Evolutionary conservation across 352 stramenopile genomes (phyloP).

Genomic region (Pythium brachiatum): DNA sequence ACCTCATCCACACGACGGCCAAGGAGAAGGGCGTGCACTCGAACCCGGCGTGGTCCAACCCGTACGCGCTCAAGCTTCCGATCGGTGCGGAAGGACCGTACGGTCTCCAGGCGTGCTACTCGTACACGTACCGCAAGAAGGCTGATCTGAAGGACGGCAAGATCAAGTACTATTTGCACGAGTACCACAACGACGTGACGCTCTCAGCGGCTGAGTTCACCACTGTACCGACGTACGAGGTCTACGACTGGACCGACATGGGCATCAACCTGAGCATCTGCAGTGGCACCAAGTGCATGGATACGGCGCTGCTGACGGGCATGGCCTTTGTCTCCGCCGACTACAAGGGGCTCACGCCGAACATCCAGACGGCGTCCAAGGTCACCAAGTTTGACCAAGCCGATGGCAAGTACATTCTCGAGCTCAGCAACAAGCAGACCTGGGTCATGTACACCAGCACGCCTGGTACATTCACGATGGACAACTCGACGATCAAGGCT

Average conservation of each 20-base stretch:
- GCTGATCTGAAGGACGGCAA: slow-evolving; percentile 39
- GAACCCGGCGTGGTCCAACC: slow-evolving; percentile 59
- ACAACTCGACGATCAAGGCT: slow-evolving; percentile 42
- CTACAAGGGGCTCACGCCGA: slow-evolving; percentile 54
- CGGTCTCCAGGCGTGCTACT: slow-evolving; percentile 57
- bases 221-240: slow-evolving; percentile 49
- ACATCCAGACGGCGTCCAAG: slow-evolving; percentile 45
- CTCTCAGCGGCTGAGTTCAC: slow-evolving; percentile 60
- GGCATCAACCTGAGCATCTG: slow-evolving; percentile 59
- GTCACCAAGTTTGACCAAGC: slow-evolving; percentile 39
- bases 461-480: slow-evolving; percentile 39
- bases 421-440: slow-evolving; percentile 65
- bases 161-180: slow-evolving; percentile 61
- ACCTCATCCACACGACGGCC: slow-evolving; percentile 57
- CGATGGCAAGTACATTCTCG: slow-evolving; percentile 52
- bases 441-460: slow-evolving; percentile 70
- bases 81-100: slow-evolving; percentile 35
- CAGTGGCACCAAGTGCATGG: slow-evolving; percentile 44
- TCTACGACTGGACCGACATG: slow-evolving; percentile 65
- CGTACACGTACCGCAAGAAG: slow-evolving; percentile 55
- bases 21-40: slow-evolving; percentile 40
- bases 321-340: slow-evolving; percentile 72
- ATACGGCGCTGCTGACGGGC: slow-evolving; percentile 54
- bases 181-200: slow-evolving; percentile 64
- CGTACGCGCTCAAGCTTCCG: slow-evolving; percentile 61